Base-by-base conservation (phyloP, 768 basidiomycete genomes). In the Lentinula lateritia region DNA sequence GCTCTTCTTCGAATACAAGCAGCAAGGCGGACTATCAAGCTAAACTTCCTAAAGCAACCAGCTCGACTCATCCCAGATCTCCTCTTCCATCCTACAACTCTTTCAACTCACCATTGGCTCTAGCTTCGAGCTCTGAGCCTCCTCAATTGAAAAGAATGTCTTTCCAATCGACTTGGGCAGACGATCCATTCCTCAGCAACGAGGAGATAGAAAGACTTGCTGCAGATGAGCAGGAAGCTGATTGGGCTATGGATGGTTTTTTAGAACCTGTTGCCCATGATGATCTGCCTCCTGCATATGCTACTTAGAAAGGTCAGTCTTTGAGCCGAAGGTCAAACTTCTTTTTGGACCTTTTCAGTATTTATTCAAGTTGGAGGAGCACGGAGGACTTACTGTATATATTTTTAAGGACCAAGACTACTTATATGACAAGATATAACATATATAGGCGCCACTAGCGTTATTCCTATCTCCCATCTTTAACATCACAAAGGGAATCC, bases 151-250 rank as follows among this genome's bases (percentile, higher is more conserved):
- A 35, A 16, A 52, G 35, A 34, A 34, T 52, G 32, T 52, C 50
- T 15, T 52, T 52, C 32, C 28, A 34, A 15, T 52, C 50, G 6
- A 7, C 35, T 9, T 52, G 50, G 50, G 50, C 50, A 16, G 8
- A 52, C 28, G 50, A 36, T 34, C 50, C 50, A 15, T 52, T 52
- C 13, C 35, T 36, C 13, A 34, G 32, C 13, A 36, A 36, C 12
- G 18, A 56, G 41, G 38, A 41, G 9, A 28, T 56, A 55, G 58
- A 42, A 35, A 55, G 35, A 52, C 36, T 53, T 13, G 56, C 57
- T 45, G 61, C 28, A 15, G 50, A 60, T 43, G 60, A 61, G 35
- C 15, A 10, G 15, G 39, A 65, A 53, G 63, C 23, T 42, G 52
- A 38, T 35, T 61, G 60, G 28, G 58, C 36, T 12, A 43, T 59